Conservation (phyloP, 179 eudicot genomes). For the Actinidia chinensis region DNA sequence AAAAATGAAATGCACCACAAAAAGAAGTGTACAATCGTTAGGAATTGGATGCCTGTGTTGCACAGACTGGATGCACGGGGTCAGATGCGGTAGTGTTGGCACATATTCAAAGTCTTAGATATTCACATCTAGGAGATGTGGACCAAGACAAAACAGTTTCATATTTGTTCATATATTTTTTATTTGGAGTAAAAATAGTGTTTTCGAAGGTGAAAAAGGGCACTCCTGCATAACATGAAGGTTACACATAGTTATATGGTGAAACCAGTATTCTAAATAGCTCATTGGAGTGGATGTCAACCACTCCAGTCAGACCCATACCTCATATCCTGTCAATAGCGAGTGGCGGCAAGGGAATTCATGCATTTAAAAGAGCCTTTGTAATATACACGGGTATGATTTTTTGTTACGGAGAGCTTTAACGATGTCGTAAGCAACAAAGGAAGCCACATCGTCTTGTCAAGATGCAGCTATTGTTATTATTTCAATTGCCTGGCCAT, state of each 20-base stretch:
- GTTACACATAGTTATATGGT: no score
- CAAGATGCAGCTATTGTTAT: not conserved
- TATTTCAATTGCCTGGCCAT: not conserved
- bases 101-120: not conserved
- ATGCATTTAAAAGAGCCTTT: not conserved
- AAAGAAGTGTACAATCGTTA: not conserved
- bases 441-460: not conserved
- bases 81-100: no score
- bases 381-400: not conserved
- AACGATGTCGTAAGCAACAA: not conserved
- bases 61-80: no score
- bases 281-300: no score
- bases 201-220: no score
- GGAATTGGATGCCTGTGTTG: not conserved
- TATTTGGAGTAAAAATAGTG: no score
- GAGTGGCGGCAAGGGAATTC: no score
- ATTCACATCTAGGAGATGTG: not conserved
- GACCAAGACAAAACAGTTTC: no score
- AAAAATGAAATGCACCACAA: not conserved
- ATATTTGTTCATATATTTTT: no score
- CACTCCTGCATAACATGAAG: no score
- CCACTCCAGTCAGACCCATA: not conserved
- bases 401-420: not conserved
- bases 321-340: no score
- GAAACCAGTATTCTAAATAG: no score